These are phyloP conservation scores for Monilinia polystroma DNA, from an alignment of 2,329 filamentous ascomycete species.

Conservation along the genomic window DNA sequence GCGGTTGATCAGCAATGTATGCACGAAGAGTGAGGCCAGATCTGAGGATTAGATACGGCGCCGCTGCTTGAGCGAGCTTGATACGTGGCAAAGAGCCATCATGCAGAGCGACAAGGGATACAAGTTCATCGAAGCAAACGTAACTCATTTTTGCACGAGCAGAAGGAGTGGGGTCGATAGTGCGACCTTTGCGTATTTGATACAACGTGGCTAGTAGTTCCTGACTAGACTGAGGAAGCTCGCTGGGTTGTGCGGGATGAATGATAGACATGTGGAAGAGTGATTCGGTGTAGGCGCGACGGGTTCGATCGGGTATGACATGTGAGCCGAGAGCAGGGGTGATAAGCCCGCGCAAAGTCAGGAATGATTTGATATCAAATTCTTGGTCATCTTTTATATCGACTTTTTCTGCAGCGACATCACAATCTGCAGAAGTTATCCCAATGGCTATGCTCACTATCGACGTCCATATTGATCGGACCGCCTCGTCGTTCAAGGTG, in stretches of 20 bases:
- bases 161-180: slow-evolving; percentile 64
- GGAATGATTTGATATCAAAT: slow-evolving; percentile 79
- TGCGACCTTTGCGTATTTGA: slow-evolving; percentile 66
- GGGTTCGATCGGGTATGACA: slow-evolving; percentile 63
- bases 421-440: slow-evolving; percentile 66
- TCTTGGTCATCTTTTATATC: slow-evolving; percentile 66
- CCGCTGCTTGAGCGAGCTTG: slow-evolving; percentile 68
- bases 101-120: slow-evolving; percentile 61
- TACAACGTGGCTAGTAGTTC: slow-evolving; percentile 63
- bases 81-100: slow-evolving; percentile 41
- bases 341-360: slow-evolving; percentile 66
- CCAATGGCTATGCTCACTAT: slow-evolving; percentile 65
- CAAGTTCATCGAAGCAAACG: slow-evolving; percentile 76
- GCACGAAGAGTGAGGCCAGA: slow-evolving; percentile 76
- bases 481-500: slow-evolving; percentile 48
- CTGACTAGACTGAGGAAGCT: slow-evolving; percentile 52
- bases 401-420: slow-evolving; percentile 45
- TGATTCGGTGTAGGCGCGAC: slow-evolving; percentile 68
- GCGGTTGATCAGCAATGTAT: slow-evolving; percentile 87
- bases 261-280: slow-evolving; percentile 83
- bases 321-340: slow-evolving; percentile 69
- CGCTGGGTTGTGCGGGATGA: slow-evolving; percentile 61
- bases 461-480: slow-evolving; percentile 66
- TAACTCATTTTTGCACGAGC: slow-evolving; percentile 73
- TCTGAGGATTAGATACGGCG: slow-evolving; percentile 79